phyloP scores from a whole-genome alignment of 257 asterid species.

The Solanum arcanum region DNA sequence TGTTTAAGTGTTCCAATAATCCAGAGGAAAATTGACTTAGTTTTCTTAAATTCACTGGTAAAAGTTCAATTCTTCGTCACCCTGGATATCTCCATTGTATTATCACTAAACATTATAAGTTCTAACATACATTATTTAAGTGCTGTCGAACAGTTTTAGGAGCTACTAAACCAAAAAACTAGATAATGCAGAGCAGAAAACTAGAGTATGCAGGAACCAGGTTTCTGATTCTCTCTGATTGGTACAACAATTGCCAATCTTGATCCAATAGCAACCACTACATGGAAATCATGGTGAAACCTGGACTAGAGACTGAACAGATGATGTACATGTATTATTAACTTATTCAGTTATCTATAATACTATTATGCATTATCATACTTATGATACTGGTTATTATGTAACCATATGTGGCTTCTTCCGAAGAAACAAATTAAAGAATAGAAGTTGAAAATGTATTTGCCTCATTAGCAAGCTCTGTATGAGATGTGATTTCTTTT shows the following conservation, averaged over 20 bases:
- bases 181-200: neutral
- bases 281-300: neutral
- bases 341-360: neutral
- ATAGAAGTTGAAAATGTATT: neutral
- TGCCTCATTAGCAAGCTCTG: slow-evolving; percentile 78
- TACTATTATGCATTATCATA: neutral
- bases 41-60: neutral
- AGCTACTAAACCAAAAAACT: neutral
- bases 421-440: neutral
- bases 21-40: neutral
- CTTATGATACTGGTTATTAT: neutral
- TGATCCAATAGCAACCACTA: neutral
- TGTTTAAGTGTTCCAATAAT: neutral
- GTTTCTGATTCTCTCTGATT: neutral
- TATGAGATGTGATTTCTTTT: slow-evolving; percentile 43
- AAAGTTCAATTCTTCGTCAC: neutral
- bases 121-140: neutral
- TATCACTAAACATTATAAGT: neutral
- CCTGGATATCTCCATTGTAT: neutral
- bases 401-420: neutral
- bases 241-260: neutral
- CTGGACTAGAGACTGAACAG: neutral
- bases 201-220: neutral
- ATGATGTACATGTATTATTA: neutral
- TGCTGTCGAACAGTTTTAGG: neutral